Percentiles rank a stretch among this genome's conserved stretches.
Conservation (phyloP, 2,329 filamentous ascomycete species). For the Epichloe bromicola region DNA sequence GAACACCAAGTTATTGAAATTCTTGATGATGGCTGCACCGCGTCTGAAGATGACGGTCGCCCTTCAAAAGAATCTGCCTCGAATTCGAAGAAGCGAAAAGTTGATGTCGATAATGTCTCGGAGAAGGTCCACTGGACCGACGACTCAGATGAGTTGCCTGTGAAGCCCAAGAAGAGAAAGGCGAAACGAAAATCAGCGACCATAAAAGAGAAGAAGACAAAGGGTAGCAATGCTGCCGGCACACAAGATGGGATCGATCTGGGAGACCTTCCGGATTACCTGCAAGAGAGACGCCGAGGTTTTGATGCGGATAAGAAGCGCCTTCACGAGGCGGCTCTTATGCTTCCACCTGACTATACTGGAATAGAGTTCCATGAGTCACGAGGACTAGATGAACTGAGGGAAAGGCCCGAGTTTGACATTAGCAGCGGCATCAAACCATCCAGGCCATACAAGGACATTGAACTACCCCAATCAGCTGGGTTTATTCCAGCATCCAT, state of each 20-base stretch:
- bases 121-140: slow-evolving; percentile 43
- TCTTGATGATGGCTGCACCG: slow-evolving; percentile 12
- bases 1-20: slow-evolving; percentile 13
- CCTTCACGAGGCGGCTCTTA: slow-evolving; percentile 56
- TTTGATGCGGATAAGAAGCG: slow-evolving; percentile 52
- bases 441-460: slow-evolving; percentile 58
- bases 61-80: slow-evolving; percentile 1
- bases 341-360: slow-evolving; percentile 64
- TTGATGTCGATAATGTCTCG: slow-evolving; percentile 17
- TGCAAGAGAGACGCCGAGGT: slow-evolving; percentile 50
- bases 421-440: slow-evolving; percentile 43
- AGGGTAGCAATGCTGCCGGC: slow-evolving; percentile 18
- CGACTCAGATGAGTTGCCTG: slow-evolving; percentile 47
- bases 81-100: slow-evolving; percentile 24
- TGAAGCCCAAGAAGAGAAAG: slow-evolving; percentile 31
- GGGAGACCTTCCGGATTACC: slow-evolving; percentile 57
- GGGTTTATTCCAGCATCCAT: slow-evolving; percentile 80
- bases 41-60: slow-evolving; percentile 11
- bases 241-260: slow-evolving; percentile 34
- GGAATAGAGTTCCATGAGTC: slow-evolving; percentile 55
- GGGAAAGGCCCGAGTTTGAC: slow-evolving; percentile 59
- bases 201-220: slow-evolving; percentile 12
- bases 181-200: slow-evolving; percentile 17
- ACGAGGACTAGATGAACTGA: slow-evolving; percentile 23
- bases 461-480: slow-evolving; percentile 59